Evolutionary conservation across 2,329 filamentous ascomycete species (phyloP), one percentile per base, ranked within the genome.

Genomic region (Fusarium dlaminii): DNA sequence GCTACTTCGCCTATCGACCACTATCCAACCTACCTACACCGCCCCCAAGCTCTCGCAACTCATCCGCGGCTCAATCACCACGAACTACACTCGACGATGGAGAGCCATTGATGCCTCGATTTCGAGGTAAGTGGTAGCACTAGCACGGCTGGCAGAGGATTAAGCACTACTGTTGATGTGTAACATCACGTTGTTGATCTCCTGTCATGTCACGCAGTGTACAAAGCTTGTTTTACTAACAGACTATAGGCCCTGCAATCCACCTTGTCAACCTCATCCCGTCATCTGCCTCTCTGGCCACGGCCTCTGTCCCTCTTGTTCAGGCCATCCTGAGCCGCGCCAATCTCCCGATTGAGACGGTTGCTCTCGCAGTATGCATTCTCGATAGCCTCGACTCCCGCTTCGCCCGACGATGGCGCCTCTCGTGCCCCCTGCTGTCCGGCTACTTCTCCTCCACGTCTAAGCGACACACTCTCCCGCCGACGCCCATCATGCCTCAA

Each of bases 21-120:
- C 85, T 93, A 58, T 92, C 90, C 36, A 91, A 90, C 80, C 86
- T 93, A 29, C 91, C 91, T 29, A 93, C 91, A 59, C 91, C 91
- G 71, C 91, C 91, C 49, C 87, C 87, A 17, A 91, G 89, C 49
- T 87, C 86, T 61, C 80, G 77, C 59, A 81, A 79, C 72, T 85
- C 85, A 17, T 85, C 84, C 39, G 83, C 83, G 34, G 78, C 80
- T 45, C 84, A 85, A 76, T 86, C 85, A 55, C 85, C 86, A 51
- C 79, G 80, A 43, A 80, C 83, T 61, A 80, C 81, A 24, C 78
- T 84, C 56, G 84, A 86, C 58, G 84, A 87, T 77, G 84, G 82
- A 66, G 86, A 86, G 72, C 79, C 82, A 57, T 79, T 85, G 67
- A 84, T 84, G 77, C 75, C 78, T 52, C 78, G 80, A 63, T 81